Percentiles rank a stretch among this genome's conserved stretches.
Conservation (phyloP, 352 stramenopile genomes). For the Globisporangium okanoganense region DNA sequence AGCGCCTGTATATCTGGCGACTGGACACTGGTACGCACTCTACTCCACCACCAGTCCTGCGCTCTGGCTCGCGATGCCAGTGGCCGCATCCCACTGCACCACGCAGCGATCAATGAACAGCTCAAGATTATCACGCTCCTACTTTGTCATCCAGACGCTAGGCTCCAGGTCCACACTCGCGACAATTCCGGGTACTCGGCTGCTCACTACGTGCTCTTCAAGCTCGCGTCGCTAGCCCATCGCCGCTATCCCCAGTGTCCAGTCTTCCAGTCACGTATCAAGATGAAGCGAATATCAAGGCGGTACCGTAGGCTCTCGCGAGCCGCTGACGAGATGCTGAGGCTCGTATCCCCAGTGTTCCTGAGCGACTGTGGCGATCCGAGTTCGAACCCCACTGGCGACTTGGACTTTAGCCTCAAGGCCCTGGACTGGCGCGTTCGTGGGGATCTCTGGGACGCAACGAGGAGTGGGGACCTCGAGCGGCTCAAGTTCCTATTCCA, state of each 20-base stretch:
- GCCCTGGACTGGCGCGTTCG: constrained; percentile 33
- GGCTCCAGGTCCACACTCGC: constrained; percentile 30
- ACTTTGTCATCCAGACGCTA: constrained; percentile 28
- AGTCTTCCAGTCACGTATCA: neutral
- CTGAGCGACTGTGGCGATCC: neutral
- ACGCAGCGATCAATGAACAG: constrained; percentile 41
- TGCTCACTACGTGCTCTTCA: constrained; percentile 46
- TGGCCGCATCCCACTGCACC: constrained; percentile 48
- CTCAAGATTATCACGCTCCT: constrained; percentile 28
- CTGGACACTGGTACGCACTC: constrained; percentile 4
- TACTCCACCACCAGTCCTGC: constrained; percentile 22
- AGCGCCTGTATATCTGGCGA: constrained; percentile 26
- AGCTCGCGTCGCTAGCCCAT: constrained; percentile 27
- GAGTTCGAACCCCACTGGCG: neutral
- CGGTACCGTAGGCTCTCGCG: constrained; percentile 21
- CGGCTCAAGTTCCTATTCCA: constrained; percentile 32
- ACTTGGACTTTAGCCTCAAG: neutral
- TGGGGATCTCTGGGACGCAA: constrained; percentile 50
- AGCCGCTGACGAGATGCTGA: constrained; percentile 1
- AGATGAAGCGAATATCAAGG: constrained; percentile 18
- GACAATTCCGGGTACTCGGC: constrained; percentile 40
- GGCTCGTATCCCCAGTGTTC: neutral
- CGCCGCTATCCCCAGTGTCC: neutral
- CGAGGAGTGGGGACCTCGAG: constrained; percentile 31
- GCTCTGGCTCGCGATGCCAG: constrained; percentile 29